A percentile compares a stretch with the other conserved stretches of the same genome.
Evolutionary conservation across 106 monocot genomes (phyloP).

Genomic region (Vanilla planifolia): DNA sequence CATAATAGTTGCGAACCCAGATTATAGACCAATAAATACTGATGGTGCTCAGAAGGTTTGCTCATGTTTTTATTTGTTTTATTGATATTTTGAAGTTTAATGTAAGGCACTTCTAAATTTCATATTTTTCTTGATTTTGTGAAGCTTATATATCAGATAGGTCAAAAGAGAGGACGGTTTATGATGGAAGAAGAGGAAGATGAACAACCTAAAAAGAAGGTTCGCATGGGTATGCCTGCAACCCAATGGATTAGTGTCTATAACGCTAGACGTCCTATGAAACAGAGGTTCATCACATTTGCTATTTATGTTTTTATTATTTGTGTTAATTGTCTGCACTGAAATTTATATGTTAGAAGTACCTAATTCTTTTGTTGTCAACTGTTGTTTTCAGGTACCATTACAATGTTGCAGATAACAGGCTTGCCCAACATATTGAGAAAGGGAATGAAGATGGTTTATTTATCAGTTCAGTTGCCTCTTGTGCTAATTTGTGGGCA

Average conservation of each 20-base stretch:
- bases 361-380: not conserved
- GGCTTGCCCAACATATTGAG: constrained; percentile 72
- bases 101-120: not conserved
- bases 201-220: constrained; percentile 83
- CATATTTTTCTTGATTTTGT: constrained; percentile 8
- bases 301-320: not conserved
- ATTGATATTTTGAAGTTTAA: not conserved
- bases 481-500: constrained; percentile 81
- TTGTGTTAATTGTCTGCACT: not conserved
- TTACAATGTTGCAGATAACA: constrained; percentile 81
- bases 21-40: constrained; percentile 68
- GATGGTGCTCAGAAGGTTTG: constrained; percentile 85
- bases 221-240: constrained; percentile 81
- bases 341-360: no score
- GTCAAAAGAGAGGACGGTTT: constrained; percentile 77
- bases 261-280: constrained; percentile 83
- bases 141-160: constrained; percentile 72
- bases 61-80: no score
- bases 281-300: constrained; percentile 48
- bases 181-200: constrained; percentile 65
- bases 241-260: constrained; percentile 90
- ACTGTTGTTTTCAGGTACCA: constrained; percentile 53
- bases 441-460: constrained; percentile 85
- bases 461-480: constrained; percentile 74
- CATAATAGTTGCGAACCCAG: constrained; percentile 65